These are phyloP conservation scores for Colletotrichum eremochloae DNA, from an alignment of 2,329 filamentous ascomycete species.

Conservation along the genomic window DNA sequence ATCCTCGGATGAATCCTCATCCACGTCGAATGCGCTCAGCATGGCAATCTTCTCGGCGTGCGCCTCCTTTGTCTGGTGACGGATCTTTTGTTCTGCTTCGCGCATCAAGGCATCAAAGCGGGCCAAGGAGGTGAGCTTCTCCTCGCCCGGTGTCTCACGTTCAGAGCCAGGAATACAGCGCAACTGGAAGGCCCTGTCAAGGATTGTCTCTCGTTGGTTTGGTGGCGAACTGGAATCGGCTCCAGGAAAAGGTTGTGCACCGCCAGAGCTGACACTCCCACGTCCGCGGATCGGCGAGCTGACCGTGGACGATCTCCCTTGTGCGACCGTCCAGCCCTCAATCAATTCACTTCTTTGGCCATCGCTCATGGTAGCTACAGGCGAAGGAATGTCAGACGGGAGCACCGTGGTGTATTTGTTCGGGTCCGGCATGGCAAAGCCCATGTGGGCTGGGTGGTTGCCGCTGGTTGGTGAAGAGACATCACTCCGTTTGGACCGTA, in stretches of 20 bases:
- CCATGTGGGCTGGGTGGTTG: conserved; percentile 57
- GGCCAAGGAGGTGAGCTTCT: conserved; percentile 74
- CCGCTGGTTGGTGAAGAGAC: conserved; percentile 70
- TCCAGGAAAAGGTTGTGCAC: conserved; percentile 52
- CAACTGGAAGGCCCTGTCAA: conserved; percentile 76
- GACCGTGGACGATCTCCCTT: conserved; percentile 70
- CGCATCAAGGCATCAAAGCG: conserved; percentile 76
- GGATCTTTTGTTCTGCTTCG: conserved; percentile 67
- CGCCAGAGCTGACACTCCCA: conserved; percentile 67
- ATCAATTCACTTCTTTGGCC: conserved; percentile 69
- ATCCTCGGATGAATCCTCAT: conserved; percentile 61
- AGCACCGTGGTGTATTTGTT: conserved; percentile 64
- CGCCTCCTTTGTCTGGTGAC: conserved; percentile 54
- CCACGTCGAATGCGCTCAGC: conserved; percentile 66
- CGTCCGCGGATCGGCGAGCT: conserved; percentile 68
- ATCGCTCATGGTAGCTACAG: conserved; percentile 65
- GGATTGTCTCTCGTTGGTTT: conserved; percentile 71
- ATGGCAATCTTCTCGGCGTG: conserved; percentile 50
- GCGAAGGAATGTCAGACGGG: conserved; percentile 67
- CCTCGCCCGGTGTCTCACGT: conserved; percentile 66
- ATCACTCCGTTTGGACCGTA: conserved; percentile 73
- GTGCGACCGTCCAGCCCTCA: conserved; percentile 72
- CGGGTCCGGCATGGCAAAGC: conserved; percentile 56
- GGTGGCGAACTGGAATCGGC: conserved; percentile 65
- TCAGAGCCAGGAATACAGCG: conserved; percentile 73